These are phyloP conservation scores for Amanita subjunquillea DNA, from an alignment of 768 basidiomycete species.

Conservation along the genomic window DNA sequence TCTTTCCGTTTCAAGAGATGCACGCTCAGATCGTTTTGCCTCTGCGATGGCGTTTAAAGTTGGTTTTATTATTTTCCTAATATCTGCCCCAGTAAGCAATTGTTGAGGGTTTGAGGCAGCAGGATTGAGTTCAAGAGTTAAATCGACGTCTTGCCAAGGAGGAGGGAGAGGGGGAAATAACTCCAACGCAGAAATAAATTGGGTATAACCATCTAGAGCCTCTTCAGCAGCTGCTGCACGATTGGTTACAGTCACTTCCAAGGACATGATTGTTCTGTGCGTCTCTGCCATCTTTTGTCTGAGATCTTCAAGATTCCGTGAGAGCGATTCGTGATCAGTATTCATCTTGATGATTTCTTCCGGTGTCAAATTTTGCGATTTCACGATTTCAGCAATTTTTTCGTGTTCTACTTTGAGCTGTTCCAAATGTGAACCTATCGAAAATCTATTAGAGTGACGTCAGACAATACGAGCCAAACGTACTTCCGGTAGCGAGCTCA, in stretches of 20 bases:
- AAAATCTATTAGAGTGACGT: slow-evolving; percentile 3
- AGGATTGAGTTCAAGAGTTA: slow-evolving; percentile 73
- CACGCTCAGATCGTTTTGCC: slow-evolving; percentile 57
- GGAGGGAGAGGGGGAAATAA: slow-evolving; percentile 66
- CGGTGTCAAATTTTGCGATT: slow-evolving; percentile 80
- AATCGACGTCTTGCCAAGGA: slow-evolving; percentile 64
- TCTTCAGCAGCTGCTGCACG: slow-evolving; percentile 76
- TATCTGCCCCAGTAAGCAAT: slow-evolving; percentile 58
- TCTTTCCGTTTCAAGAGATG: slow-evolving; percentile 63
- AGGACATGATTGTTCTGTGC: slow-evolving; percentile 59
- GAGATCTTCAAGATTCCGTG: slow-evolving; percentile 65
- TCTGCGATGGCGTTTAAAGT: slow-evolving; percentile 67
- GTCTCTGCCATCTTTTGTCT: slow-evolving; percentile 68
- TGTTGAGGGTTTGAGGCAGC: slow-evolving; percentile 62
- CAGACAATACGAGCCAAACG: not conserved
- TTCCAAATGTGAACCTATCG: slow-evolving; percentile 49
- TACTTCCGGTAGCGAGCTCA: slow-evolving; percentile 48
- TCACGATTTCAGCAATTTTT: slow-evolving; percentile 56
- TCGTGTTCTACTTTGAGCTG: slow-evolving; percentile 55
- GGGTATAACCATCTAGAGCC: slow-evolving; percentile 70
- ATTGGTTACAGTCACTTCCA: slow-evolving; percentile 79
- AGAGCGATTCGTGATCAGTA: slow-evolving; percentile 73
- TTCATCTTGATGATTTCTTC: slow-evolving; percentile 92
- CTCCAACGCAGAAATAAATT: slow-evolving; percentile 63
- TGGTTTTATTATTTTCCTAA: slow-evolving; percentile 67